Base-by-base conservation (phyloP, 164 flowering plant genomes). In the Santalum album region DNA sequence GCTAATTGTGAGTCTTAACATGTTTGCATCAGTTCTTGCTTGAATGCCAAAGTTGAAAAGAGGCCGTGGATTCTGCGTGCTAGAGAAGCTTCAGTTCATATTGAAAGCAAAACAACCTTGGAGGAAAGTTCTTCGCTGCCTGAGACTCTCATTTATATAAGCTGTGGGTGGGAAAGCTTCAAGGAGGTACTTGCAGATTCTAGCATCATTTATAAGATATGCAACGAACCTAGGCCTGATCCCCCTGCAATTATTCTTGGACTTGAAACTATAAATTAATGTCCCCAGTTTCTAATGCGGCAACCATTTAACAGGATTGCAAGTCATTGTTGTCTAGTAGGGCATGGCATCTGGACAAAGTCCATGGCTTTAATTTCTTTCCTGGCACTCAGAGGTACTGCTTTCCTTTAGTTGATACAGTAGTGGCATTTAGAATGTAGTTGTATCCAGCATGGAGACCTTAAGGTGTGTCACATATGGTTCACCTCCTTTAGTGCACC, bases 141-240 rank as follows among this genome's bases (percentile, higher is more conserved):
- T 23, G 64, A 80, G 56, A 86, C 90, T 40, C 84, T 92, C 54
- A 76, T 92, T 58, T 92, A 92, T 63, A 84, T 92, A 64, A 92
- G 96, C 60, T 88, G 95, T 73, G 96, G 99, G 51, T 92, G 99
- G 99, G 86, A 83, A 57, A 92, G 88, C 72, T 89, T 92, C 72
- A 92, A 88, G 66, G 84, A 89, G 94, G 96, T 86, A 79, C 38
- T 49, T 57, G 26, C 9, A 5, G 15, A 20, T 45, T 7, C 10
- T 10, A 4, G 6, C 2, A 45, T 20, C 12, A 12, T 20, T 20
- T 2, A 12, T 10, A 45, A 22, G 12, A 20, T 1, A 6, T 20
- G 24, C 1, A 20, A 6, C 21, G 24, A 6, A 20, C 14, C 21
- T 22, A 2, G 39, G 23, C 17, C 40, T 61, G 51, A 0, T 42